These are phyloP conservation scores for Phytophthora fragariae DNA, from an alignment of 352 stramenopile species.

Conservation along the genomic window DNA sequence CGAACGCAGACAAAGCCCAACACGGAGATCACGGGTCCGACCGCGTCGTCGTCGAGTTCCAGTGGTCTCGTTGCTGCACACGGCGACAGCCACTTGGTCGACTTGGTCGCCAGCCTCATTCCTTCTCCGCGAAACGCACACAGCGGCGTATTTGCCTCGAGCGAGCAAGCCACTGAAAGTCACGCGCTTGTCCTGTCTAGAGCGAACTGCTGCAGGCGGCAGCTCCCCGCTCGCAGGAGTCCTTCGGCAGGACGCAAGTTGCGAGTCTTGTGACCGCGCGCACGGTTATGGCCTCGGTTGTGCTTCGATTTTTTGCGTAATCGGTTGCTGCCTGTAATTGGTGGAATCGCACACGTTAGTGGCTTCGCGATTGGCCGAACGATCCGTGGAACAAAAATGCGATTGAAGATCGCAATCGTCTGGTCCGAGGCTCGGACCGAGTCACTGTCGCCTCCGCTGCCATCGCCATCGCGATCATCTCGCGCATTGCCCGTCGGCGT, in stretches of 20 bases:
- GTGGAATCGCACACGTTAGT: constrained; percentile 7
- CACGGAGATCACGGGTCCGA: not conserved
- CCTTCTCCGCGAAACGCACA: constrained; percentile 1
- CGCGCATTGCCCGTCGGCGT: not conserved
- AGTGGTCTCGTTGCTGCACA: constrained; percentile 7
- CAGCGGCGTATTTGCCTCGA: too few relatives aligned
- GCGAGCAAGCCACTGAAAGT: too few relatives aligned
- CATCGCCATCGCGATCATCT: not conserved
- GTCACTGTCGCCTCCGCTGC: not conserved
- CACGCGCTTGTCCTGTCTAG: too few relatives aligned
- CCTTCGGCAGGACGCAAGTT: too few relatives aligned
- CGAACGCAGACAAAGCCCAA: not conserved
- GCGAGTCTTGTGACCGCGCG: not conserved
- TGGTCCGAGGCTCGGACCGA: not conserved
- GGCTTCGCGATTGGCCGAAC: constrained; percentile 30
- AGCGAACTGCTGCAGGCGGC: too few relatives aligned
- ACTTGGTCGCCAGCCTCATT: not conserved
- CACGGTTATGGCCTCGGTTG: constrained; percentile 10
- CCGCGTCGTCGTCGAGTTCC: not conserved
- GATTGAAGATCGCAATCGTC: constrained; percentile 43
- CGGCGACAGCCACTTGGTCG: not conserved
- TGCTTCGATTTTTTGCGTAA: constrained; percentile 21
- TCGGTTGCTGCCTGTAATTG: constrained; percentile 11
- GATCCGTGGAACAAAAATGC: constrained; percentile 32
- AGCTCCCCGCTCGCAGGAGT: too few relatives aligned